phyloP scores from a whole-genome alignment of 2,329 filamentous ascomycete species.

The Didymellaceae sp. region DNA sequence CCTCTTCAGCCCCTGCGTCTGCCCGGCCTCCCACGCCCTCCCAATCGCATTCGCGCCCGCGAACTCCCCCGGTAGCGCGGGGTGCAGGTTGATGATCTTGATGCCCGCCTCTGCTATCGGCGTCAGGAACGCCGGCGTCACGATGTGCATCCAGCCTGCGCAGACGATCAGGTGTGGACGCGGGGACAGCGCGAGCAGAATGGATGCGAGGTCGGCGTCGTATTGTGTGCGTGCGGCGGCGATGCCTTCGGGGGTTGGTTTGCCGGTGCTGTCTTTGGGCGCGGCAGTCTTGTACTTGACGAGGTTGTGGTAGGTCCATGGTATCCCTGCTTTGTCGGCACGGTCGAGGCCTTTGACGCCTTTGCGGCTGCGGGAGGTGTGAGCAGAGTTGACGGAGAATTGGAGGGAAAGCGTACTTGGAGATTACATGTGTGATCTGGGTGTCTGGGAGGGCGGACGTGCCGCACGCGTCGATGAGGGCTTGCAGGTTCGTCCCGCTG shows the following conservation, averaged over 20 bases:
- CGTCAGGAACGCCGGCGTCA: slow-evolving; percentile 71
- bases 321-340: slow-evolving; percentile 66
- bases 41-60: slow-evolving; percentile 81
- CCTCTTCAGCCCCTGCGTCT: slow-evolving; percentile 68
- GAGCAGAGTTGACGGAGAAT: not conserved
- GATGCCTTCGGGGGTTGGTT: slow-evolving; percentile 45
- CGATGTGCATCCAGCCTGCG: slow-evolving; percentile 85
- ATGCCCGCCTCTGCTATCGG: slow-evolving; percentile 69
- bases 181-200: slow-evolving; percentile 65
- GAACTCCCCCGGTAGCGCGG: slow-evolving; percentile 74
- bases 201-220: slow-evolving; percentile 74
- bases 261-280: slow-evolving; percentile 38
- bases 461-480: slow-evolving; percentile 69
- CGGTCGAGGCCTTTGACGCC: slow-evolving; percentile 69
- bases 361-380: slow-evolving; percentile 49
- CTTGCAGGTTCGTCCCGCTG: slow-evolving; percentile 80
- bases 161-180: slow-evolving; percentile 77
- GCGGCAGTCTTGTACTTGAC: slow-evolving; percentile 72
- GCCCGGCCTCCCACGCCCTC: slow-evolving; percentile 75
- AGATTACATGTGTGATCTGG: slow-evolving; percentile 68
- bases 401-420: slow-evolving; percentile 44
- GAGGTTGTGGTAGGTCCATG: slow-evolving; percentile 82
- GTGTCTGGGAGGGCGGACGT: slow-evolving; percentile 57
- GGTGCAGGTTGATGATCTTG: slow-evolving; percentile 82
- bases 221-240: slow-evolving; percentile 68